phyloP scores from a whole-genome alignment of 805 yeast genomes.

The Pichia cephalocereana region DNA sequence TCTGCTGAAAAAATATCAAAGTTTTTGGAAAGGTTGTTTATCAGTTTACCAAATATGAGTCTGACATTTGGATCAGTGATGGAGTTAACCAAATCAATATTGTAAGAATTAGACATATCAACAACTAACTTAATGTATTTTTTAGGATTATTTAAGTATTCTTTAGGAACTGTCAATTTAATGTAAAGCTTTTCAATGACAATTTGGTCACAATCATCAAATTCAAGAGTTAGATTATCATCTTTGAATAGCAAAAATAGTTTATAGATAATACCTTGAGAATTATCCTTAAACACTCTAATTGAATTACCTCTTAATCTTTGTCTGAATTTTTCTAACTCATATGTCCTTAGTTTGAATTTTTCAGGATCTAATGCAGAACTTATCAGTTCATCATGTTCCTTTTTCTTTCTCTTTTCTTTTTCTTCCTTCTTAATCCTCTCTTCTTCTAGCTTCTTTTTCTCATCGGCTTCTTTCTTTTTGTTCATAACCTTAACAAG shows the following conservation, averaged over 20 bases:
- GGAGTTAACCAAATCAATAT: constrained; percentile 20
- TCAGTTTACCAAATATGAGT: constrained; percentile 24
- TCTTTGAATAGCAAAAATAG: constrained; percentile 19
- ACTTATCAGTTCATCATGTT: neutral
- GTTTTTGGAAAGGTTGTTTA: constrained; percentile 23
- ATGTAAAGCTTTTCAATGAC: constrained; percentile 20
- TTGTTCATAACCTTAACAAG: constrained; percentile 33
- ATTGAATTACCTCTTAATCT: constrained; percentile 17
- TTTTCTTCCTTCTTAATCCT: constrained; percentile 2
- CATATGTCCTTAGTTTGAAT: constrained; percentile 12
- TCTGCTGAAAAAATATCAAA: constrained; percentile 19
- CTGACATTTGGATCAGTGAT: constrained; percentile 22
- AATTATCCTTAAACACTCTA: constrained; percentile 21
- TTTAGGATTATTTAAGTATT: constrained; percentile 21
- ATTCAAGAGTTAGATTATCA: constrained; percentile 22
- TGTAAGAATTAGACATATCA: constrained; percentile 24
- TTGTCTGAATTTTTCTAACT: constrained; percentile 20
- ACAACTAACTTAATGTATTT: constrained; percentile 23
- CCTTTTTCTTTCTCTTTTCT: constrained; percentile 3
- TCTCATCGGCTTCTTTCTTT: neutral
- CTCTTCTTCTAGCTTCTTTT: neutral
- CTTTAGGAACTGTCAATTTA: constrained; percentile 25
- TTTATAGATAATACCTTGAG: constrained; percentile 22
- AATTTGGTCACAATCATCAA: constrained; percentile 23
- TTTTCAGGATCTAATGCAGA: constrained; percentile 6